Conservation (phyloP, 2,329 filamentous ascomycete genomes). For the Purpureocillium takamizusanense region DNA sequence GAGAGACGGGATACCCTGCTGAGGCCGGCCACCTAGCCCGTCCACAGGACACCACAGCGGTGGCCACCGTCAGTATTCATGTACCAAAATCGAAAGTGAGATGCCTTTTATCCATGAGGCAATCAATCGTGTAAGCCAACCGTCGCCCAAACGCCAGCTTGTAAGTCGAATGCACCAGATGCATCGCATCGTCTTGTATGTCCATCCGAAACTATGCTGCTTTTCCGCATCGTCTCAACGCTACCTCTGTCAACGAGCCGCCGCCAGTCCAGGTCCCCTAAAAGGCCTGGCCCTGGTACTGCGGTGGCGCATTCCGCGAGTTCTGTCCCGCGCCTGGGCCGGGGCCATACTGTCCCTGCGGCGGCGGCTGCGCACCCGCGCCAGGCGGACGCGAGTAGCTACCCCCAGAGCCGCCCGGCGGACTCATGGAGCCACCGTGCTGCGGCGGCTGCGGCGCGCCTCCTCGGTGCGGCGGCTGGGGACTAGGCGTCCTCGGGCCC, state of each 20-base stretch:
- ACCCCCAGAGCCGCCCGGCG: slow-evolving; percentile 12
- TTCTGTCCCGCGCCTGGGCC: slow-evolving; percentile 10
- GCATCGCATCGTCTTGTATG: neutral
- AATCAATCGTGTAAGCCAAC: neutral
- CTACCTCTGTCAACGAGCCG: neutral
- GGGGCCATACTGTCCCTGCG: slow-evolving; percentile 20
- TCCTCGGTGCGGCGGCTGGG: slow-evolving; percentile 17
- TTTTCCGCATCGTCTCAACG: too few relatives aligned
- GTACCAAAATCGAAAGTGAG: too few relatives aligned
- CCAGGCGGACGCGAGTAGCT: slow-evolving; percentile 25
- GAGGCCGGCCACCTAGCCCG: neutral
- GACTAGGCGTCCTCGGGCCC: slow-evolving; percentile 15
- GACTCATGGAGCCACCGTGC: slow-evolving; percentile 11
- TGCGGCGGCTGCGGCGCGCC: slow-evolving; percentile 7
- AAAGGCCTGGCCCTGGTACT: slow-evolving; percentile 28
- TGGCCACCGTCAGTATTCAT: neutral
- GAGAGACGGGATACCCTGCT: neutral
- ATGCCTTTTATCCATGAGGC: too few relatives aligned
- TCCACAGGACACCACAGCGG: neutral
- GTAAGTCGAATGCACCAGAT: slow-evolving; percentile 4
- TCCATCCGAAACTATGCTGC: too few relatives aligned
- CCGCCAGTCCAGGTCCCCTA: slow-evolving; percentile 6
- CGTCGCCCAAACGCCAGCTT: slow-evolving; percentile 2
- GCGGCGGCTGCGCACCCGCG: slow-evolving; percentile 15
- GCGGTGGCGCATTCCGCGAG: slow-evolving; percentile 14